Base-by-base conservation (phyloP, 2,329 filamentous ascomycete species). In the Orbilia oligospora region DNA sequence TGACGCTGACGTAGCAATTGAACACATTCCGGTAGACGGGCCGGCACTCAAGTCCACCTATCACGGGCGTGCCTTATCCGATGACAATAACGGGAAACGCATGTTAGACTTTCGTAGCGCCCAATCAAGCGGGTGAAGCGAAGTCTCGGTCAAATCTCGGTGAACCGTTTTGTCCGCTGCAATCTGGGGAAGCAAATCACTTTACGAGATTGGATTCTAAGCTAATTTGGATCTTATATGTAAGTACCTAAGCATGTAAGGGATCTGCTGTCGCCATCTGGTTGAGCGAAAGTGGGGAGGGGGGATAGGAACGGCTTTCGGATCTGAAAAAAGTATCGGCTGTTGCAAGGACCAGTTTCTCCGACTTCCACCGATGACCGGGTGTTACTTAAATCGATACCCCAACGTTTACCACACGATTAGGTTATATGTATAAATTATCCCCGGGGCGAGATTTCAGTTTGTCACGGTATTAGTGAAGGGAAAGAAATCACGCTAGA, bases 131-230 rank as follows among this genome's bases (percentile, higher is more conserved):
- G 55, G 36, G 10, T 64, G 75, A 77, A 71, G 73, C 73, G 67
- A 70, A 51, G n/a, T 12, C 58, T 78, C 75, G 75, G 75, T 69
- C 75, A 68, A 78, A 78, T 78, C 75, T 78, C 75, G 75, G 75
- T 64, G 75, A 46, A 36, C 51, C 22, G 22, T 38, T 51, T 46
- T 33, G 16, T 58, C 27, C 20, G 55, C 55, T 36, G 55, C 55
- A 27, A 53, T 67, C 30, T 41, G 63, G 30, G 44, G 46, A 53
- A 67, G 63, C 63, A 38, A 67, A 53, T 53, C 63, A 41, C 36
- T 48, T 56, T 44, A 46, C 33, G 48, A 53, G 27, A 67, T 67
- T 67, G 46, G 46, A 55, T 18, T 12, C n/a, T 48, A 53, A 44
- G 33, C 53, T 61, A 44, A 33, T 30, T 44, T 18, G 8, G 48